phyloP scores from a whole-genome alignment of 352 stramenopile species.

The Albugo candida region DNA sequence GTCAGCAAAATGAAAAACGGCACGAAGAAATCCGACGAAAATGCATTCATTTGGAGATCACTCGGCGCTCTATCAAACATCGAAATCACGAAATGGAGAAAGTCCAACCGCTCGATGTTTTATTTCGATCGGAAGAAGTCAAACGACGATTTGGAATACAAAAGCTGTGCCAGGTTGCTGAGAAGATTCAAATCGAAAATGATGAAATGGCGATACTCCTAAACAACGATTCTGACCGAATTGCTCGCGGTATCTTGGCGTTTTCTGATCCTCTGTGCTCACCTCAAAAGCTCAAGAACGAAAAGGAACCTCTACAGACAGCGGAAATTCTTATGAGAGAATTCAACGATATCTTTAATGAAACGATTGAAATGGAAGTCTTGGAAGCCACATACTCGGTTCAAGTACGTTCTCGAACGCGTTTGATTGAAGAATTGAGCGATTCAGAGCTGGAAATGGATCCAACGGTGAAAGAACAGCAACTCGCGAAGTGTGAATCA shows the following conservation, averaged over 20 bases:
- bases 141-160: constrained; percentile 2
- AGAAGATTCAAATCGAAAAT: constrained; percentile 7
- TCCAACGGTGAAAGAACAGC: constrained; percentile 18
- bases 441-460: constrained; percentile 10
- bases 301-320: neutral
- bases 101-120: too few relatives aligned
- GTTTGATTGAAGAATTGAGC: constrained; percentile 15
- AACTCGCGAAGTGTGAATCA: constrained; percentile 32
- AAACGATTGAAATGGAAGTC: constrained; percentile 23
- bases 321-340: neutral
- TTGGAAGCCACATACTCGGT: constrained; percentile 25
- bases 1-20: too few relatives aligned
- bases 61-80: too few relatives aligned
- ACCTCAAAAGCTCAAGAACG: constrained; percentile 10
- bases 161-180: constrained; percentile 6
- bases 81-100: too few relatives aligned
- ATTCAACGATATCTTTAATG: constrained; percentile 10
- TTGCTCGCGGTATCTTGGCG: constrained; percentile 6
- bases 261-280: constrained; percentile 2
- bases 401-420: constrained; percentile 25
- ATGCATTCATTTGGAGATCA: too few relatives aligned
- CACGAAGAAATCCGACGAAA: too few relatives aligned
- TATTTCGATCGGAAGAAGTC: too few relatives aligned
- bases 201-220: constrained; percentile 3
- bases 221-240: constrained; percentile 5